Conservation (phyloP, 371 early-diverging fungal genomes). For the Mucor irregularis region DNA sequence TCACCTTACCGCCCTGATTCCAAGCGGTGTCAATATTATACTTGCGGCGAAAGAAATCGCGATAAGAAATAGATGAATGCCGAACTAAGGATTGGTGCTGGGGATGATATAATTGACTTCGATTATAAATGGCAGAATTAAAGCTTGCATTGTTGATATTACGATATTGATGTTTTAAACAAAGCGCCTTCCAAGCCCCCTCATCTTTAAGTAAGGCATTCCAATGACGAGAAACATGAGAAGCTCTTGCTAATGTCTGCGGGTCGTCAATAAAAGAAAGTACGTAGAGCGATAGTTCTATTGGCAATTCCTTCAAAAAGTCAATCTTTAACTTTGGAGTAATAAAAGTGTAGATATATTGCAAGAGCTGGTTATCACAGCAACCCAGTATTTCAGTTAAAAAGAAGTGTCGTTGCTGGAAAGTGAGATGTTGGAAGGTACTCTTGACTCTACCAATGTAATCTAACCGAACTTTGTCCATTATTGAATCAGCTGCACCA, state of each 20-base stretch:
- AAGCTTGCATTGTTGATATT: not conserved
- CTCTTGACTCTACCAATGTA: slow-evolving; percentile 26
- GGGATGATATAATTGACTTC: not conserved
- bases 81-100: no score
- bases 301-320: slow-evolving; percentile 67
- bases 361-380: slow-evolving; percentile 51
- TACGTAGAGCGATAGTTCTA: slow-evolving; percentile 71
- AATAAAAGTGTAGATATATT: slow-evolving; percentile 47
- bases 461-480: slow-evolving; percentile 18
- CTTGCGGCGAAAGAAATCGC: slow-evolving; percentile 64
- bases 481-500: slow-evolving; percentile 1
- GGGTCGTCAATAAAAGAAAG: slow-evolving; percentile 62
- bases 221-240: slow-evolving; percentile 72
- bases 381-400: slow-evolving; percentile 37
- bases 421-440: slow-evolving; percentile 27
- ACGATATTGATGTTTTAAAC: slow-evolving; percentile 30
- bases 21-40: slow-evolving; percentile 69
- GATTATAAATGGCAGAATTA: not conserved
- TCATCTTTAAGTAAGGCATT: slow-evolving; percentile 59
- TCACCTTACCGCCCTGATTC: slow-evolving; percentile 61
- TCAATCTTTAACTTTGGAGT: slow-evolving; percentile 70
- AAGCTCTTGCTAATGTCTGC: slow-evolving; percentile 65
- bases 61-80: slow-evolving; percentile 50
- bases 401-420: slow-evolving; percentile 27
- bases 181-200: slow-evolving; percentile 44